phyloP scores from a whole-genome alignment of 2,329 filamentous ascomycete species.

The Ceratocystis cubensis region DNA sequence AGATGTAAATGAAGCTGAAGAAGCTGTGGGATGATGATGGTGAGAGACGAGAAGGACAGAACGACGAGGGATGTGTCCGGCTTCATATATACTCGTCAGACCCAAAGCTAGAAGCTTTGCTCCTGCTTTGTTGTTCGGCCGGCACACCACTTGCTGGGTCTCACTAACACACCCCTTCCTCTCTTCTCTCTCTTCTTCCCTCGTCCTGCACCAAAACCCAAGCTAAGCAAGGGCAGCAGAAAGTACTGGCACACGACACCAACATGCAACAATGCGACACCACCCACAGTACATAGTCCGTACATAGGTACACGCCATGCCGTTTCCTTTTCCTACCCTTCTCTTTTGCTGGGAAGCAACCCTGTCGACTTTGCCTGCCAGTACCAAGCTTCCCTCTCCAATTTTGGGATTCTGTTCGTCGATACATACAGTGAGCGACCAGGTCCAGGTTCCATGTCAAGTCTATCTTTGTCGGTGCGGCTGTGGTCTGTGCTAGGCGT shows the following conservation, averaged over 20 bases:
- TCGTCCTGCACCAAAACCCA: background rate
- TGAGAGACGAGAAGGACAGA: background rate
- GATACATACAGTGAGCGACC: background rate
- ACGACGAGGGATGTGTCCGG: background rate
- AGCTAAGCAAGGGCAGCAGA: background rate
- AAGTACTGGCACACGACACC: background rate
- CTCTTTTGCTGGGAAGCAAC: background rate
- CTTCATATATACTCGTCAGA: constrained; percentile 10
- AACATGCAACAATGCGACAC: background rate
- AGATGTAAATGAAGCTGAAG: background rate
- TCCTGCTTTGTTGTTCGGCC: constrained; percentile 4
- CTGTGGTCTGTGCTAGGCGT: background rate
- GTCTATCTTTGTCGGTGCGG: constrained; percentile 11
- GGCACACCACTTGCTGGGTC: background rate
- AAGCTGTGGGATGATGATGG: background rate
- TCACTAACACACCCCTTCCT: background rate
- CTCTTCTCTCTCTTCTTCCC: background rate
- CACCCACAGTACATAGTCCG: background rate
- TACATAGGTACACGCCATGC: background rate
- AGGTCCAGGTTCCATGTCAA: constrained; percentile 10
- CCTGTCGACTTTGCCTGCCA: background rate
- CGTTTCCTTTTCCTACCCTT: background rate
- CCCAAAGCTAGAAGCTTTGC: background rate
- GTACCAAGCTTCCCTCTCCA: constrained; percentile 10
- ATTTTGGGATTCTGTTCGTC: constrained; percentile 7